These are phyloP conservation scores for Silene coronaria DNA, from an alignment of 179 eudicot species.

Conservation along the genomic window DNA sequence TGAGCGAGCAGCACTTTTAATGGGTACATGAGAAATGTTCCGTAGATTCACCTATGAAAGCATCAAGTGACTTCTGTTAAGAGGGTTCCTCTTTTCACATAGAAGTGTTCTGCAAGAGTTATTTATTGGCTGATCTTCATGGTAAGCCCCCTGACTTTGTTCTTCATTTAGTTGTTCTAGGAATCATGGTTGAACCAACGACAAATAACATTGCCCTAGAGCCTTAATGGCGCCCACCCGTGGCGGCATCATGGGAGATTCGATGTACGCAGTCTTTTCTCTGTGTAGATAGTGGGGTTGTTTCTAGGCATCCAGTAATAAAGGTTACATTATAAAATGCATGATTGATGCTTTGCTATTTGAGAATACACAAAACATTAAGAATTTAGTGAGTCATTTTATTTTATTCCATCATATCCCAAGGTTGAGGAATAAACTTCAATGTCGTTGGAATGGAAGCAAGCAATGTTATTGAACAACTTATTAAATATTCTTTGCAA, in stretches of 20 bases:
- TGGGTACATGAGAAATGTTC: slow-evolving; percentile 23
- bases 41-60: background rate
- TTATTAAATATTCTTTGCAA: background rate
- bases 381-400: background rate
- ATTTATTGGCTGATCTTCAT: slow-evolving; percentile 10
- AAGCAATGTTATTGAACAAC: background rate
- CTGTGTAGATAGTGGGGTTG: too few relatives aligned
- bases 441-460: background rate
- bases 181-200: background rate
- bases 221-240: background rate
- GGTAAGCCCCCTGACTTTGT: background rate
- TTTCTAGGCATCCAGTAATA: too few relatives aligned
- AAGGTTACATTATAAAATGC: too few relatives aligned
- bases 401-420: background rate
- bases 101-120: slow-evolving; percentile 8
- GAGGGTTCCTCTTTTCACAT: background rate
- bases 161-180: background rate
- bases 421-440: background rate
- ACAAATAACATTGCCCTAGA: background rate
- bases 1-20: slow-evolving; percentile 47
- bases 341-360: background rate
- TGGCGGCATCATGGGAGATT: background rate
- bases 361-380: background rate
- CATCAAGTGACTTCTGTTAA: background rate
- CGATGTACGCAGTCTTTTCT: background rate